Percentiles rank a stretch among this genome's conserved stretches.
Conservation (phyloP, 768 basidiomycete species). For the Gloeopeniophorella convolvens region DNA sequence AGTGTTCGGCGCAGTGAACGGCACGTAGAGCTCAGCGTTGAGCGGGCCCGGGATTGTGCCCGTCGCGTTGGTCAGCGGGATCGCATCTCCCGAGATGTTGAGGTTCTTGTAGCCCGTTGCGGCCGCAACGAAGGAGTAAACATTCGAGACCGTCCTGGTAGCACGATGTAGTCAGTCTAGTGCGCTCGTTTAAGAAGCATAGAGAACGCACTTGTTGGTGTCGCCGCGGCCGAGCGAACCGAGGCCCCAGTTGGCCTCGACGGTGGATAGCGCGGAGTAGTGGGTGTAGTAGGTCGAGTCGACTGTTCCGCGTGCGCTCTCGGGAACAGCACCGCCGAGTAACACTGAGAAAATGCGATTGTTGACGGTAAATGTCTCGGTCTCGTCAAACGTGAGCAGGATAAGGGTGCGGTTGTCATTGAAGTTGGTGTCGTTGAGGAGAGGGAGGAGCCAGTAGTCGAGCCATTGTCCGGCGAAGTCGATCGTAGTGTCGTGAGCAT, state of each 20-base stretch:
- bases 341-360: slow-evolving; percentile 44
- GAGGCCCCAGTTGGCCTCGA: slow-evolving; percentile 57
- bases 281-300: slow-evolving; percentile 56
- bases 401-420: slow-evolving; percentile 51
- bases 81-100: slow-evolving; percentile 22
- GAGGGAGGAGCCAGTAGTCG: slow-evolving; percentile 43
- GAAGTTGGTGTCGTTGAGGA: slow-evolving; percentile 45
- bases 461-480: slow-evolving; percentile 43
- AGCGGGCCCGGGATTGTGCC: slow-evolving; percentile 39
- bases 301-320: slow-evolving; percentile 34
- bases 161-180: neutral
- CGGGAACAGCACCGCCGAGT: slow-evolving; percentile 41
- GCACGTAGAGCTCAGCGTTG: slow-evolving; percentile 35
- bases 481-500: slow-evolving; percentile 54
- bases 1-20: slow-evolving; percentile 39
- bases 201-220: slow-evolving; percentile 36
- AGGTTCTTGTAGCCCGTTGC: slow-evolving; percentile 39
- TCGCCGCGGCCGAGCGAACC: slow-evolving; percentile 54
- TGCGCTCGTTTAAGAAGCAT: neutral
- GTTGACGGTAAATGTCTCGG: slow-evolving; percentile 33
- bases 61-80: slow-evolving; percentile 37
- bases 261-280: slow-evolving; percentile 50
- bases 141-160: slow-evolving; percentile 36
- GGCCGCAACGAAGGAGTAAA: slow-evolving; percentile 45
- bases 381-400: slow-evolving; percentile 60